Evolutionary conservation across 2,329 filamentous ascomycete genomes (phyloP).

Genomic region (Teratosphaeria destructans): DNA sequence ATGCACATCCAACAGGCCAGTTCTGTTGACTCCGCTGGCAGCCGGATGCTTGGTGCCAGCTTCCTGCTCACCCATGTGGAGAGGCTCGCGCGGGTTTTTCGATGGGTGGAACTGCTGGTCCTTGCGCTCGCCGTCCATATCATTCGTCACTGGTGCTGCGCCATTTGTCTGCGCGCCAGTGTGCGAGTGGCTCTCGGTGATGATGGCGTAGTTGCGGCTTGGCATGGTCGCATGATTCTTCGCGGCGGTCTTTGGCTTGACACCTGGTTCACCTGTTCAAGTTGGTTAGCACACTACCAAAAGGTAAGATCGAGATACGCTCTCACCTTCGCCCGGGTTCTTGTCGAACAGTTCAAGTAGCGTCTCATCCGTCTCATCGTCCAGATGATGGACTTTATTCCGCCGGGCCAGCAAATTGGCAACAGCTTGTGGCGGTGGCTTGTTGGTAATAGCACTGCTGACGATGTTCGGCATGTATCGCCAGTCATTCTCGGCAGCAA

Average conservation of each 20-base stretch:
- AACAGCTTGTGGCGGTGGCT: conserved; percentile 54
- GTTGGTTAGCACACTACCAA: background rate
- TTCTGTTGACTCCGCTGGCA: conserved; percentile 38
- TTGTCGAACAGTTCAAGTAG: conserved; percentile 52
- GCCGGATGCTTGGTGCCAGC: conserved; percentile 72
- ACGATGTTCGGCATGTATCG: conserved; percentile 56
- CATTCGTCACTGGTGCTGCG: conserved; percentile 4
- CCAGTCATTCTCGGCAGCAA: conserved; percentile 48
- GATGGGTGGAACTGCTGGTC: conserved; percentile 18
- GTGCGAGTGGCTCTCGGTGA: conserved; percentile 41
- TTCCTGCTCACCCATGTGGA: conserved; percentile 66
- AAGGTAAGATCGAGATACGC: background rate
- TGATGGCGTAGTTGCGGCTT: conserved; percentile 54
- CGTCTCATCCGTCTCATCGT: conserved; percentile 54
- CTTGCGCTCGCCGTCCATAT: conserved; percentile 11
- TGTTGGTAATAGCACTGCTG: conserved; percentile 57
- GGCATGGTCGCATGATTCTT: conserved; percentile 82
- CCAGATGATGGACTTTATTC: conserved; percentile 57
- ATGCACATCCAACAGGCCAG: conserved; percentile 33
- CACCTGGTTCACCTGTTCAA: conserved; percentile 28
- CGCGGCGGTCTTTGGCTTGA: conserved; percentile 51
- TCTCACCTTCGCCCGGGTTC: conserved; percentile 36
- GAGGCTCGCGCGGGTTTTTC: conserved; percentile 55
- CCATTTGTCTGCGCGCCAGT: conserved; percentile 9
- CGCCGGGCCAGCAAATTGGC: conserved; percentile 53